phyloP scores from a whole-genome alignment of 495 filamentous ascomycete species.

The Bombardia bombarda region DNA sequence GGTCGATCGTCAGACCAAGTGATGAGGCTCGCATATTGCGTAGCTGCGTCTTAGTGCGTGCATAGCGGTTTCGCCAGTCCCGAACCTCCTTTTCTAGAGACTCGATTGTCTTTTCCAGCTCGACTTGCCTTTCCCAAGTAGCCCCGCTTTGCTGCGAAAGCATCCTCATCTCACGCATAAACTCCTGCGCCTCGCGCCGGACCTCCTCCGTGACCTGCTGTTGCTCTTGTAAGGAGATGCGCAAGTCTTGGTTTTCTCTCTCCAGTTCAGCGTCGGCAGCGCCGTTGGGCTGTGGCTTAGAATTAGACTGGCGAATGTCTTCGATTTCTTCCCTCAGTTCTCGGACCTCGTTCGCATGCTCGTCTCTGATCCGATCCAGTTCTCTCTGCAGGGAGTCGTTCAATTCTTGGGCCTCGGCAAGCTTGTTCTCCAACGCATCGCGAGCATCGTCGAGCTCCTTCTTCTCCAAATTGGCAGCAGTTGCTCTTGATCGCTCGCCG shows the following conservation, averaged over 20 bases:
- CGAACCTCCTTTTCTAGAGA: conserved; percentile 72
- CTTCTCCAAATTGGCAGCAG: conserved; percentile 45
- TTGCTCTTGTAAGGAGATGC: conserved; percentile 61
- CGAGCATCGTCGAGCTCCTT: conserved; percentile 70
- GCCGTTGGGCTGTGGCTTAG: conserved; percentile 13
- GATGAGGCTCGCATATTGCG: conserved; percentile 74
- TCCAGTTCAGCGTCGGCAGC: conserved; percentile 53
- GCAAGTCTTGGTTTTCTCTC: conserved; percentile 63
- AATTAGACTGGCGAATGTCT: conserved; percentile 31
- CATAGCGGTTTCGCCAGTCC: conserved; percentile 85
- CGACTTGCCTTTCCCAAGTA: conserved; percentile 76
- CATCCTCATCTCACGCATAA: conserved; percentile 79
- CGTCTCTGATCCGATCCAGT: conserved; percentile 60
- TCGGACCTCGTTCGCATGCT: conserved; percentile 56
- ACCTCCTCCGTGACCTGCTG: conserved; percentile 85
- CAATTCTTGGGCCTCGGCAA: conserved; percentile 68
- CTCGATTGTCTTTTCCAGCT: conserved; percentile 62
- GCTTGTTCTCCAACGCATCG: conserved; percentile 64
- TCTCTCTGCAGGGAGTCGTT: conserved; percentile 71
- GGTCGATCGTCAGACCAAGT: conserved; percentile 58
- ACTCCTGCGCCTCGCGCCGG: conserved; percentile 72
- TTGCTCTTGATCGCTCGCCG: conserved; percentile 33
- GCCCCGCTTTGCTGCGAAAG: conserved; percentile 70
- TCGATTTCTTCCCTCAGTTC: conserved; percentile 60
- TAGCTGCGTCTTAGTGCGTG: conserved; percentile 76